phyloP scores from a whole-genome alignment of 139 green algal species.

The Pseudopediastrum boryanum region DNA sequence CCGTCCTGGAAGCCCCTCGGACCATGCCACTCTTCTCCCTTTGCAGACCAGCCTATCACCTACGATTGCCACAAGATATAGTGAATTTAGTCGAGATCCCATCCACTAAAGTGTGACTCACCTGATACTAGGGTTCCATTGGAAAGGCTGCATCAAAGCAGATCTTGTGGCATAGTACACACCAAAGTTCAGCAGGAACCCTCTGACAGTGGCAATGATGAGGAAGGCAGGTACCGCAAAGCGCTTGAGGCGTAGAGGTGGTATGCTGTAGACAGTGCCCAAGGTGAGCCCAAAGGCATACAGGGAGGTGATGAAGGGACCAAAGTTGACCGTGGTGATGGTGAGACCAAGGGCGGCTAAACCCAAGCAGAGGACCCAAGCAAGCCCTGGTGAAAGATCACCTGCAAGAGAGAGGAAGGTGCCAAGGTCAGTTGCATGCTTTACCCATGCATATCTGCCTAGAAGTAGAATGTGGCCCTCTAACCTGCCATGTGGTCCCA shows the following conservation, averaged over 20 bases:
- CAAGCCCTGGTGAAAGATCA: constrained; percentile 64
- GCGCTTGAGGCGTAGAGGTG: constrained; percentile 94
- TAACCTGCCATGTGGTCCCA: too few species aligned
- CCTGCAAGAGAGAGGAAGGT: constrained; percentile 56
- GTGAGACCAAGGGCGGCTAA: constrained; percentile 80
- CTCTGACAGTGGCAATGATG: constrained; percentile 97
- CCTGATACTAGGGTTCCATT: constrained; percentile 85
- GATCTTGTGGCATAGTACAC: constrained; percentile 96
- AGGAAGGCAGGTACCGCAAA: constrained; percentile 94
- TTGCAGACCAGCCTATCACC: too few species aligned
- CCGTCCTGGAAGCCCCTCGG: too few species aligned
- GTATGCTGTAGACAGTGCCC: constrained; percentile 96
- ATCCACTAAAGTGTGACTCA: too few species aligned
- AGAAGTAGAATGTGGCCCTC: too few species aligned
- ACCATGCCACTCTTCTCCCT: too few species aligned
- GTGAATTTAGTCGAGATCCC: too few species aligned
- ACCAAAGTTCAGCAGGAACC: constrained; percentile 98
- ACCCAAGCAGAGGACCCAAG: constrained; percentile 73
- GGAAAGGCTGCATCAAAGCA: constrained; percentile 88
- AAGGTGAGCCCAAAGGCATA: constrained; percentile 94
- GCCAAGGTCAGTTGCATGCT: not conserved
- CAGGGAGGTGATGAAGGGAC: constrained; percentile 83
- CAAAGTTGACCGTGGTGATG: constrained; percentile 87
- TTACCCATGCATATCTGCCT: too few species aligned
- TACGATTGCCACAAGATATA: too few species aligned